Percentiles rank a stretch among this genome's conserved stretches.
Evolutionary conservation across 179 eudicot species (phyloP).

Genomic region (Spergularia azorica): DNA sequence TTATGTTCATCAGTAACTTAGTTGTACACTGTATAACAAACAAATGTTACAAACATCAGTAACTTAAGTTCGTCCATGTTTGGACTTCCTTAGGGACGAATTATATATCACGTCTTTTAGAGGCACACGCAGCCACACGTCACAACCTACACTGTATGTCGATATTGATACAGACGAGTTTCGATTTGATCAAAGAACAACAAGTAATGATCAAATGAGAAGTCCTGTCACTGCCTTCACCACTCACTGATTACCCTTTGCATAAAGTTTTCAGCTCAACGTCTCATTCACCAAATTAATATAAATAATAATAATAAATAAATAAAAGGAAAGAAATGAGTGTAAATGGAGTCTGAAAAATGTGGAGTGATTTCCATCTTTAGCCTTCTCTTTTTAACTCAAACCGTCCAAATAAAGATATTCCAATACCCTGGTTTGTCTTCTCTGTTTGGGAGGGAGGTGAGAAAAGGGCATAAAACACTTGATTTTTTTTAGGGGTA

Average conservation of each 20-base stretch:
- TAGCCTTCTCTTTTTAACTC: conserved; percentile 41
- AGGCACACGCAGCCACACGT: too few relatives aligned
- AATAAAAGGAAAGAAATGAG: conserved; percentile 12
- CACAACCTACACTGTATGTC: too few relatives aligned
- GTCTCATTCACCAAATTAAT: conserved; percentile 39
- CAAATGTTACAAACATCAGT: too few relatives aligned
- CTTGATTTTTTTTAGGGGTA: too few relatives aligned
- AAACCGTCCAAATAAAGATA: conserved; percentile 33
- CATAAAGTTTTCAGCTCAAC: conserved; percentile 21
- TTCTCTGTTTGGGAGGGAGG: conserved; percentile 20
- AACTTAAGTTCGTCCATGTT: too few relatives aligned
- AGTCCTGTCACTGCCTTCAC: conserved; percentile 23
- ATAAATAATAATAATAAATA: not conserved
- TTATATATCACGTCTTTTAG: too few relatives aligned
- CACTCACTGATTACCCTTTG: not conserved
- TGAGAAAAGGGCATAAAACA: conserved; percentile 17
- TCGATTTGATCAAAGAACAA: not conserved
- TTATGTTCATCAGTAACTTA: too few relatives aligned
- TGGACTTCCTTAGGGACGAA: too few relatives aligned
- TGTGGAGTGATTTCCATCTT: conserved; percentile 33
- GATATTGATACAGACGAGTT: too few relatives aligned
- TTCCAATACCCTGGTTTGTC: conserved; percentile 26
- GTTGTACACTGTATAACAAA: too few relatives aligned
- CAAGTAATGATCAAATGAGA: conserved; percentile 6
- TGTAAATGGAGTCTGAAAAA: conserved; percentile 30